These are phyloP conservation scores for Talaromyces atroroseus DNA, from an alignment of 2,329 filamentous ascomycete species.

Conservation along the genomic window DNA sequence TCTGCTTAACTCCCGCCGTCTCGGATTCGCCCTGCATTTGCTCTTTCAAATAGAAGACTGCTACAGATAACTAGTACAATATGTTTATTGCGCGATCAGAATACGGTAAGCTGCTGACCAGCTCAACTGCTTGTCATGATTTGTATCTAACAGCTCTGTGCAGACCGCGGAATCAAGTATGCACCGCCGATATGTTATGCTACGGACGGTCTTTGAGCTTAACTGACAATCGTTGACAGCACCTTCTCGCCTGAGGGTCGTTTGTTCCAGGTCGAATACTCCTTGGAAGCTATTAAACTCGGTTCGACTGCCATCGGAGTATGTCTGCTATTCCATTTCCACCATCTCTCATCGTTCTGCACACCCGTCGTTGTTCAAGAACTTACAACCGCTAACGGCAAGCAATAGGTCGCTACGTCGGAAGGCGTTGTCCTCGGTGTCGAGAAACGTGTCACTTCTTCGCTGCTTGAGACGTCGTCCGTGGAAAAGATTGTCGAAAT, in stretches of 20 bases:
- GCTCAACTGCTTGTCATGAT: constrained; percentile 16
- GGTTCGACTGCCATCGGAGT: constrained; percentile 96
- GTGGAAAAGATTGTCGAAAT: constrained; percentile 99
- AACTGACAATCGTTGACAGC: constrained; percentile 44
- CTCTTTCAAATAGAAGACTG: constrained; percentile 1
- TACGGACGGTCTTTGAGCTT: not conserved
- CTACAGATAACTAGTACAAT: constrained; percentile 45
- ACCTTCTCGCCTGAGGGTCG: constrained; percentile 99
- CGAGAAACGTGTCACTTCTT: constrained; percentile 97
- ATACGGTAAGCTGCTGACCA: constrained; percentile 69
- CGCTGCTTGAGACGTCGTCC: constrained; percentile 92
- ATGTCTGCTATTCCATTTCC: constrained; percentile 25
- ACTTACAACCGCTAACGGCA: not conserved
- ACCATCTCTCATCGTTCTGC: not conserved
- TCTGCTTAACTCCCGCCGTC: not conserved
- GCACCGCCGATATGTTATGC: constrained; percentile 28
- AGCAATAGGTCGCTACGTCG: constrained; percentile 68
- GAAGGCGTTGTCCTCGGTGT: constrained; percentile 95
- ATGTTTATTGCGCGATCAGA: constrained; percentile 99
- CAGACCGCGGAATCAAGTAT: constrained; percentile 97
- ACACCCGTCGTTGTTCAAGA: not conserved
- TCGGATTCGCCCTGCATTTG: not conserved
- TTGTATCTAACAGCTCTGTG: constrained; percentile 33
- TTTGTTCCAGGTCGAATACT: constrained; percentile 99
- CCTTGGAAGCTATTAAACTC: constrained; percentile 98